Conservation (phyloP, 192 early-diverging fungal genomes). For the Gigaspora rosea region DNA sequence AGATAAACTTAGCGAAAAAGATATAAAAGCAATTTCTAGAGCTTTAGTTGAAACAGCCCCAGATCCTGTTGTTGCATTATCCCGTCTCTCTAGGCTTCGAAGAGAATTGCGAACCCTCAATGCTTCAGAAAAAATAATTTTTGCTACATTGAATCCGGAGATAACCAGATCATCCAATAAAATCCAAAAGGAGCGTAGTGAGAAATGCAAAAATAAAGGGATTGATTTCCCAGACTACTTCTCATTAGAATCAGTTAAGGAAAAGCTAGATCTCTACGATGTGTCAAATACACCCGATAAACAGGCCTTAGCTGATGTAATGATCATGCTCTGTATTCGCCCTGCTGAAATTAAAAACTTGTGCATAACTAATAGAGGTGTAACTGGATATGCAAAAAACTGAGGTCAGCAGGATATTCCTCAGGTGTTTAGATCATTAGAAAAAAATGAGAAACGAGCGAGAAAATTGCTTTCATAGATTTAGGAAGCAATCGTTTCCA, state of each 20-base stretch:
- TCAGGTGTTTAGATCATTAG: conserved; percentile 4
- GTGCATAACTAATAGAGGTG: not conserved
- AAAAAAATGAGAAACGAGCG: not conserved
- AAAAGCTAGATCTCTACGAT: not conserved
- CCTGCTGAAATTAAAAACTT: conserved; percentile 21
- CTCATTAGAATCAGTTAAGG: conserved; percentile 20
- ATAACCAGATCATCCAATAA: not conserved
- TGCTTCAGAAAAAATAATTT: conserved; percentile 9
- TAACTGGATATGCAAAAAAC: conserved; percentile 12
- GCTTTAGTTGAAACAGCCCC: not conserved
- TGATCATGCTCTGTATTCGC: conserved; percentile 24
- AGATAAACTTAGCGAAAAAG: conserved; percentile 10
- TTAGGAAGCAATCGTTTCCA: not conserved
- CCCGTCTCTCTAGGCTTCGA: conserved; percentile 7
- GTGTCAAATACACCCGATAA: not conserved
- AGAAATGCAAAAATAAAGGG: not conserved
- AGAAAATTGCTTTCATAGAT: conserved; percentile 3
- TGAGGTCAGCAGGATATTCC: not conserved
- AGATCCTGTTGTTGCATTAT: not conserved
- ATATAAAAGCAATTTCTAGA: not conserved
- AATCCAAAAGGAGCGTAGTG: not conserved
- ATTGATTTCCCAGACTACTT: conserved; percentile 9
- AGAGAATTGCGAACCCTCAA: conserved; percentile 18
- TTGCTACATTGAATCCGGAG: not conserved
- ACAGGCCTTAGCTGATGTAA: conserved; percentile 10